A percentile compares a stretch with the other conserved stretches of the same genome.
These are phyloP conservation scores for Dothideomycetes sp. DNA, from an alignment of 2,329 filamentous ascomycete genomes.

Conservation along the genomic window DNA sequence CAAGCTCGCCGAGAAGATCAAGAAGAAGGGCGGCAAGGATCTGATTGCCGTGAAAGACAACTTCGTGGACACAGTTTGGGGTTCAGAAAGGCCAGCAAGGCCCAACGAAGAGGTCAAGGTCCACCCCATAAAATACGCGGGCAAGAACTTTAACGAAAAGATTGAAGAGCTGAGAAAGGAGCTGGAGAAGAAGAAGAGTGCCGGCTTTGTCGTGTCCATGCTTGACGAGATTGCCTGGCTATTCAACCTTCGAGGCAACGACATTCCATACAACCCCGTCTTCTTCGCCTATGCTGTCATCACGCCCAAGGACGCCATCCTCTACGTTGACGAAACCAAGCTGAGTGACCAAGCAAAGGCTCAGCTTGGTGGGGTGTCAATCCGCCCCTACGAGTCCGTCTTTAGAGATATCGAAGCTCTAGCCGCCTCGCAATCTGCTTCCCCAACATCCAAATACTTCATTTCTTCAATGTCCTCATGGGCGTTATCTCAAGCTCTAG, in stretches of 20 bases:
- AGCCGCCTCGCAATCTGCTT: constrained; percentile 23
- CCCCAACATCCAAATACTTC: constrained; percentile 54
- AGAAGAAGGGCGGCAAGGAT: constrained; percentile 70
- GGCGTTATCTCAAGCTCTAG: constrained; percentile 78
- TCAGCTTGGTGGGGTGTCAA: constrained; percentile 60
- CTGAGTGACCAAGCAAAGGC: constrained; percentile 55
- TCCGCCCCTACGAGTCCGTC: constrained; percentile 75
- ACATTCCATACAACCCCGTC: constrained; percentile 95
- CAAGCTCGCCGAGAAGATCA: constrained; percentile 76
- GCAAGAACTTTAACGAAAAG: constrained; percentile 74
- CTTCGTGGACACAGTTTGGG: constrained; percentile 88
- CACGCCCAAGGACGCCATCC: constrained; percentile 61
- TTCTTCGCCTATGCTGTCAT: constrained; percentile 95
- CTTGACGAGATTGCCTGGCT: constrained; percentile 96
- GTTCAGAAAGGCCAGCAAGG: constrained; percentile 55
- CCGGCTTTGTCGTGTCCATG: constrained; percentile 84
- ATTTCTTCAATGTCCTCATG: constrained; percentile 86
- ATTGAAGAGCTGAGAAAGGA: constrained; percentile 81
- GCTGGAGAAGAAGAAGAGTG: constrained; percentile 76
- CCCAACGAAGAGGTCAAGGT: constrained; percentile 68
- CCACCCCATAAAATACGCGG: constrained; percentile 61
- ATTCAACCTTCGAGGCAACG: constrained; percentile 90
- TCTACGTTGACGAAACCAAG: constrained; percentile 79
- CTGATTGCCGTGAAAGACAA: constrained; percentile 70
- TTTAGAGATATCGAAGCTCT: constrained; percentile 66